Conservation (phyloP, 208 protist species). For the Sergeia podlipaevii region DNA sequence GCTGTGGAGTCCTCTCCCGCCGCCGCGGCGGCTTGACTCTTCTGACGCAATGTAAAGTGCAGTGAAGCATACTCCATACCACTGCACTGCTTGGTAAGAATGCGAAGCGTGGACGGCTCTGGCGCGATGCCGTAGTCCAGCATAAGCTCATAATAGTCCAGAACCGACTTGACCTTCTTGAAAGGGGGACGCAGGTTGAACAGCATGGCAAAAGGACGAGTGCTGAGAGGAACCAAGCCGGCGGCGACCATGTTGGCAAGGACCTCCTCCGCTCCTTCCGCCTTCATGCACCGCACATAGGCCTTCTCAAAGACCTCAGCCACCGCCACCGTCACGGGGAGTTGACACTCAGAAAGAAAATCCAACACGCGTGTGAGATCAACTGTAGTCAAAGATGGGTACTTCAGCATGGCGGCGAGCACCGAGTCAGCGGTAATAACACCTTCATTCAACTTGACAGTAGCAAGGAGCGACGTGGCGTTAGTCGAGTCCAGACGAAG, state of each 20-base stretch:
- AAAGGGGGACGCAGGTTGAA: slow-evolving; percentile 53
- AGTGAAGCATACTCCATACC: slow-evolving; percentile 53
- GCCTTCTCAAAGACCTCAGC: slow-evolving; percentile 57
- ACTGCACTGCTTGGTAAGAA: slow-evolving; percentile 75
- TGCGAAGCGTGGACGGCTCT: slow-evolving; percentile 67
- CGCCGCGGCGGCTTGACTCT: slow-evolving; percentile 5
- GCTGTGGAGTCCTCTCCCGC: neutral
- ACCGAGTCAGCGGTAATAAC: neutral
- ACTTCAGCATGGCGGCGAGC: slow-evolving; percentile 53
- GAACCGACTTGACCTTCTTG: slow-evolving; percentile 27
- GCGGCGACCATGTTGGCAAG: slow-evolving; percentile 46
- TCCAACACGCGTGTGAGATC: slow-evolving; percentile 40
- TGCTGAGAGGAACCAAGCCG: slow-evolving; percentile 63
- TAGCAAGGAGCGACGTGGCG: slow-evolving; percentile 28
- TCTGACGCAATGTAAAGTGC: slow-evolving; percentile 62
- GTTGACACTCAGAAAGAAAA: slow-evolving; percentile 30
- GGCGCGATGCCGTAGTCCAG: slow-evolving; percentile 82
- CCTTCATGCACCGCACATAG: slow-evolving; percentile 77
- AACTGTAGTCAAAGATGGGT: slow-evolving; percentile 23
- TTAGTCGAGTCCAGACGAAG: slow-evolving; percentile 28
- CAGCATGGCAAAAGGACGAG: slow-evolving; percentile 78
- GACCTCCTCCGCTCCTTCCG: slow-evolving; percentile 47
- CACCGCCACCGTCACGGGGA: slow-evolving; percentile 32
- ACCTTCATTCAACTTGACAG: neutral
- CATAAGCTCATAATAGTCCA: slow-evolving; percentile 89